Conservation (phyloP, 352 stramenopile species). For the Pythium volutum region DNA sequence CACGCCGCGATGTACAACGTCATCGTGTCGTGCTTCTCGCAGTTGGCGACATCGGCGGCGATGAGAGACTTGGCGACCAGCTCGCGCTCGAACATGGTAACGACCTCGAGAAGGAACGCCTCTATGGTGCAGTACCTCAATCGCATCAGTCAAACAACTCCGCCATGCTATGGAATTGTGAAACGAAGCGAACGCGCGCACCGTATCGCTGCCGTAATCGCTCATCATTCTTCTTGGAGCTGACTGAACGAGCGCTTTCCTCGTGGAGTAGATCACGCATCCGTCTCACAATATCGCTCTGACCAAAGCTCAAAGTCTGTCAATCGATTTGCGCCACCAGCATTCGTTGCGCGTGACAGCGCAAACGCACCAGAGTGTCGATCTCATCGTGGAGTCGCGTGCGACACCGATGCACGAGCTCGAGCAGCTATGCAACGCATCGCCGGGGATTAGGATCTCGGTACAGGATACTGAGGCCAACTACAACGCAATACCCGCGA, state of each 20-base stretch:
- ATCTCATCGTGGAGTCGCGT: conserved; percentile 52
- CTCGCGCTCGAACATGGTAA: conserved; percentile 79
- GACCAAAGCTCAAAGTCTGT: background rate
- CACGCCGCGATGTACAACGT: conserved; percentile 78
- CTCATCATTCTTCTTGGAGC: conserved; percentile 26
- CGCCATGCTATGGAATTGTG: background rate
- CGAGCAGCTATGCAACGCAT: conserved; percentile 43
- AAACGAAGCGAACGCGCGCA: conserved; percentile 17
- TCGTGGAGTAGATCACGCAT: conserved; percentile 40
- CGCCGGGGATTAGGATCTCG: background rate
- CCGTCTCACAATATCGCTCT: conserved; percentile 33
- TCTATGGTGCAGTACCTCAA: conserved; percentile 28
- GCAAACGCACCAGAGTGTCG: conserved; percentile 38
- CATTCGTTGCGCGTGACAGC: background rate
- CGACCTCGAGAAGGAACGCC: conserved; percentile 51
- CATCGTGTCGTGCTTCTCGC: conserved; percentile 58
- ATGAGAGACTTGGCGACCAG: conserved; percentile 78
- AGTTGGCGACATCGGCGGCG: conserved; percentile 65
- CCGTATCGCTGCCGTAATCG: conserved; percentile 41
- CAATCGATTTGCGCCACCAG: background rate
- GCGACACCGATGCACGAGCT: conserved; percentile 64
- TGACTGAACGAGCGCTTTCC: background rate
- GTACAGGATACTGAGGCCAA: background rate
- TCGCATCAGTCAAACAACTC: background rate
- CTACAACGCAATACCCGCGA: conserved; percentile 41